Percentiles rank a stretch among this genome's conserved stretches.
phyloP scores from a whole-genome alignment of 129 eudicot species.

The Flaveria robusta region DNA sequence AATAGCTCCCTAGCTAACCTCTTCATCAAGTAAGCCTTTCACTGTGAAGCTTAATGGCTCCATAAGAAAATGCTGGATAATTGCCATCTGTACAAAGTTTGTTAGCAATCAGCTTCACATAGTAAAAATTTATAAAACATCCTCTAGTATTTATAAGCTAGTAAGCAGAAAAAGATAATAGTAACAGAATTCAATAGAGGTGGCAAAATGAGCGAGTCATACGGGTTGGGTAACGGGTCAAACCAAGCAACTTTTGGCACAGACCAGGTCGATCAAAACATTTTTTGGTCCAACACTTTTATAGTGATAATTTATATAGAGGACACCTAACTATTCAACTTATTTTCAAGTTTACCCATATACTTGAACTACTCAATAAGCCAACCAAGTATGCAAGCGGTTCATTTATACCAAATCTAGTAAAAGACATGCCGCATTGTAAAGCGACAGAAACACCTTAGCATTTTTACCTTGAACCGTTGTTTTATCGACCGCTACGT shows the following conservation, averaged over 20 bases:
- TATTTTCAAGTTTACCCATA: neutral
- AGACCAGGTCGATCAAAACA: neutral
- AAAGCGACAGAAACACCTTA: neutral
- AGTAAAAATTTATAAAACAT: neutral
- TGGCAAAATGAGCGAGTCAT: neutral
- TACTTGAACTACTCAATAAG: neutral
- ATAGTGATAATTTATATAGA: neutral
- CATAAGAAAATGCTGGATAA: conserved; percentile 58
- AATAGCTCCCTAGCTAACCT: conserved; percentile 41
- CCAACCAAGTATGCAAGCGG: neutral
- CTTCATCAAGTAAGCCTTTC: conserved; percentile 44
- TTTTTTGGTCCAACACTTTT: neutral
- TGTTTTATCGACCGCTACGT: too few relatives aligned
- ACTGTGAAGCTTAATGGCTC: conserved; percentile 74
- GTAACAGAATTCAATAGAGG: neutral
- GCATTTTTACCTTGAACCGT: neutral
- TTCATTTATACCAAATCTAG: neutral
- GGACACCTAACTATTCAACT: neutral
- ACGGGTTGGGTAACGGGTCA: conserved; percentile 2
- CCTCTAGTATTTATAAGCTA: conserved; percentile 19
- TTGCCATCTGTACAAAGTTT: conserved; percentile 58
- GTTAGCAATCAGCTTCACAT: neutral
- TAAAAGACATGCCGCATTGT: neutral
- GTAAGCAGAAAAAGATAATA: neutral
- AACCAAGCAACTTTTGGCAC: conserved; percentile 9